Evolutionary conservation across 495 filamentous ascomycete species (phyloP).

Genomic region (Lepidopterella palustris): DNA sequence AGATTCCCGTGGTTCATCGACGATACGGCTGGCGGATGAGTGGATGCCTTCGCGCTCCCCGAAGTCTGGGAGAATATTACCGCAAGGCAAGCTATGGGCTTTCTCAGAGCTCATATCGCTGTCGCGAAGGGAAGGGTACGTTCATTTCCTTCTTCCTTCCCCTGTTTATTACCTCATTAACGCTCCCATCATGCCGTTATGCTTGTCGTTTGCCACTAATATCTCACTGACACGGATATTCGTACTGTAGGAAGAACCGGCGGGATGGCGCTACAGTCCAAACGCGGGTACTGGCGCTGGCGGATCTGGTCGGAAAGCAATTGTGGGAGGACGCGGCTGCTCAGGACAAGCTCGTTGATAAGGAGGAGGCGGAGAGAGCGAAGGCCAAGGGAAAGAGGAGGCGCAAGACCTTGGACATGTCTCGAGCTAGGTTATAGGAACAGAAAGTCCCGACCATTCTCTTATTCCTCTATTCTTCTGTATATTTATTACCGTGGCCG

Average conservation of each 20-base stretch:
- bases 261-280: conserved; percentile 86
- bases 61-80: conserved; percentile 52
- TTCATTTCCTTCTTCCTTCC: conserved; percentile 4
- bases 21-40: conserved; percentile 61
- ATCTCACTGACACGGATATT: background rate
- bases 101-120: conserved; percentile 83
- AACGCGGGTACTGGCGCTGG: conserved; percentile 69
- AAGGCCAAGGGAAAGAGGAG: conserved; percentile 7
- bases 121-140: conserved; percentile 73
- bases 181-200: background rate
- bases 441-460: conserved; percentile 1
- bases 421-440: background rate
- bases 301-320: conserved; percentile 52
- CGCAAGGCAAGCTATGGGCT: conserved; percentile 74
- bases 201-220: conserved; percentile 21
- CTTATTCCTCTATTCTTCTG: background rate
- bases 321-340: conserved; percentile 33
- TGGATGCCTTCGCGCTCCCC: conserved; percentile 69
- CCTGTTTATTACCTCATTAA: background rate
- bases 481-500: too few species aligned
- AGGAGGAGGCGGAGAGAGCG: background rate
- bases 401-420: conserved; percentile 2
- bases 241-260: conserved; percentile 59
- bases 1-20: conserved; percentile 48
- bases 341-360: background rate